Conservation (phyloP, 1,284 basidiomycete species). For the Cryptococcus deneoformans region DNA sequence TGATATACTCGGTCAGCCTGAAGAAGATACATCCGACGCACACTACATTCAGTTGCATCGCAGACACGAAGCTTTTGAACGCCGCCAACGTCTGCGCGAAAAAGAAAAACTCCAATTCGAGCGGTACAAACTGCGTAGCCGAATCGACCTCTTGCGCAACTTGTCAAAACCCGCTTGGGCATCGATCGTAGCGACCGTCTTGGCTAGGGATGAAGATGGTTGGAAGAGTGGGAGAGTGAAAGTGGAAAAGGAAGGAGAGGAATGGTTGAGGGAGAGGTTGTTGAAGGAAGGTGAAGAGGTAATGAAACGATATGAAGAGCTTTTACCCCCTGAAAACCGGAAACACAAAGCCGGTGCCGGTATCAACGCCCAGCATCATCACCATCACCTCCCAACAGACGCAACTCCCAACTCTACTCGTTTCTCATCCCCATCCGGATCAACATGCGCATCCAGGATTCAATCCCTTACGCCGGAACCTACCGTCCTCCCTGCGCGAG, state of each 20-base stretch:
- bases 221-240: constrained; percentile 36
- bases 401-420: constrained; percentile 2
- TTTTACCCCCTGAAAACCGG: constrained; percentile 29
- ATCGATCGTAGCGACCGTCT: constrained; percentile 23
- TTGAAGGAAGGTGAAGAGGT: constrained; percentile 44
- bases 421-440: constrained; percentile 14
- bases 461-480: constrained; percentile 24
- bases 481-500: constrained; percentile 21
- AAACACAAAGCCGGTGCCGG: constrained; percentile 14
- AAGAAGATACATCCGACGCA: constrained; percentile 73
- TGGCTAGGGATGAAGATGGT: constrained; percentile 12
- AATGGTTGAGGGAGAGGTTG: constrained; percentile 38
- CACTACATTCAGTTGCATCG: constrained; percentile 80
- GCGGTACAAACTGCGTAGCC: constrained; percentile 83
- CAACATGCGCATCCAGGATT: constrained; percentile 4
- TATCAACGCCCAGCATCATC: neutral
- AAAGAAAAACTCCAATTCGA: constrained; percentile 87
- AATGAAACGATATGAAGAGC: constrained; percentile 38
- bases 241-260: constrained; percentile 29
- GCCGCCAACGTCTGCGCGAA: constrained; percentile 76
- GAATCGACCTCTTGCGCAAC: constrained; percentile 74
- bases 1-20: constrained; percentile 50
- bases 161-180: constrained; percentile 32
- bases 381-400: neutral
- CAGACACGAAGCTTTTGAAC: constrained; percentile 82